Percentiles rank a stretch among this genome's conserved stretches.
Conservation (phyloP, 495 filamentous ascomycete species). For the Tuber indicum region DNA sequence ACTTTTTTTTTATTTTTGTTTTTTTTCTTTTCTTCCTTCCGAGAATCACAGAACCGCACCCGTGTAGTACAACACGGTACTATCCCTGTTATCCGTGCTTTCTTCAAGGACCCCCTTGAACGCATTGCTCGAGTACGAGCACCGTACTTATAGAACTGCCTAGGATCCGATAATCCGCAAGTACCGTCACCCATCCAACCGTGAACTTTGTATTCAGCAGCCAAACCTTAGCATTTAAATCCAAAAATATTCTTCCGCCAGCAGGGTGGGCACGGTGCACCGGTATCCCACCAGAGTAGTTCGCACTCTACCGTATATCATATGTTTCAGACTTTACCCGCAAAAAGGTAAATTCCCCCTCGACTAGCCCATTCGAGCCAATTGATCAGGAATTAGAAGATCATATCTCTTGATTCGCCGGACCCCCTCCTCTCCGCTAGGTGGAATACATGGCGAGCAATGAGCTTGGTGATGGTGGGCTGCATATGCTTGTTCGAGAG, state of each 20-base stretch:
- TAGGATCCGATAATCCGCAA: not conserved
- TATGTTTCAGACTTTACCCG: not conserved
- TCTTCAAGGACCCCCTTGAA: not conserved
- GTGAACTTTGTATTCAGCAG: not conserved
- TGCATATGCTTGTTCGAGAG: not conserved
- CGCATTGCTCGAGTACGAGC: too few species aligned
- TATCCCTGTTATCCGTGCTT: not conserved
- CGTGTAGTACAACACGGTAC: not conserved
- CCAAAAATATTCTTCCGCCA: not conserved
- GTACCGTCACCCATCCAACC: not conserved
- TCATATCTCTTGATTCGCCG: not conserved
- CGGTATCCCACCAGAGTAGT: not conserved
- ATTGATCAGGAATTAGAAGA: not conserved
- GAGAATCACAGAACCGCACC: not conserved
- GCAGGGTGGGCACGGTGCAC: not conserved
- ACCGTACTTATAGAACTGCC: not conserved
- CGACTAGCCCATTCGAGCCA: not conserved
- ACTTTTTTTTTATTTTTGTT: not conserved
- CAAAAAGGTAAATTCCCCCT: not conserved
- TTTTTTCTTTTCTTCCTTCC: too few species aligned
- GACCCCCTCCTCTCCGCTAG: not conserved
- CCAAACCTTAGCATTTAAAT: not conserved
- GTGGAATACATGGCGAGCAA: not conserved
- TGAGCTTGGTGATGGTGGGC: not conserved
- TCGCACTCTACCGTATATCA: not conserved